Evolutionary conservation across 768 basidiomycete species (phyloP).

Genomic region (Scleroderma citrinum): DNA sequence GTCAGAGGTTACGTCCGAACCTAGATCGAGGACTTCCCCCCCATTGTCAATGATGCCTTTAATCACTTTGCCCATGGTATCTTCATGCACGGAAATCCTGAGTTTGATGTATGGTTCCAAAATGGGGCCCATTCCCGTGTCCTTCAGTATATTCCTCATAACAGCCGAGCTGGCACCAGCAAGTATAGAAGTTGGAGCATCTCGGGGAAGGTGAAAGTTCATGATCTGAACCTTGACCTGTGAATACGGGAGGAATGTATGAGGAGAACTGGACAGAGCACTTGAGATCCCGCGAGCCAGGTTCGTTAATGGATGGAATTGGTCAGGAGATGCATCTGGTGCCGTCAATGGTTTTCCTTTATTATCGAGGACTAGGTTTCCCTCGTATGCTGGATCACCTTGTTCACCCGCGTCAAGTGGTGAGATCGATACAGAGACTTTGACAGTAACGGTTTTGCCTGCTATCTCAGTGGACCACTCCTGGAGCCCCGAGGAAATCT

Average conservation of each 20-base stretch:
- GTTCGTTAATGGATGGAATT: slow-evolving; percentile 42
- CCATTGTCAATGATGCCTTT: slow-evolving; percentile 81
- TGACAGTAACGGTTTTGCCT: slow-evolving; percentile 48
- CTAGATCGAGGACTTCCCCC: slow-evolving; percentile 73
- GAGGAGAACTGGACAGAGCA: slow-evolving; percentile 71
- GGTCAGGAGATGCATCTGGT: slow-evolving; percentile 42
- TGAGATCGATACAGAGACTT: slow-evolving; percentile 50
- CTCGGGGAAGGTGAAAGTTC: slow-evolving; percentile 37
- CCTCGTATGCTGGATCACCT: slow-evolving; percentile 70
- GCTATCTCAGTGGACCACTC: slow-evolving; percentile 59
- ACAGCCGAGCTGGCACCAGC: slow-evolving; percentile 61
- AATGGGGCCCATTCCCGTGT: slow-evolving; percentile 63
- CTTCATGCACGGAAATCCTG: slow-evolving; percentile 62
- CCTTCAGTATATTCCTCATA: slow-evolving; percentile 54
- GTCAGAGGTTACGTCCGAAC: slow-evolving; percentile 33
- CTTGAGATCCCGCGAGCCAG: slow-evolving; percentile 66
- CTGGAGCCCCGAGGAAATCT: slow-evolving; percentile 27
- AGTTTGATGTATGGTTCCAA: slow-evolving; percentile 74
- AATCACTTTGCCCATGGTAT: slow-evolving; percentile 68
- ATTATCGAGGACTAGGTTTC: slow-evolving; percentile 62
- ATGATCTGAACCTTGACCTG: slow-evolving; percentile 53
- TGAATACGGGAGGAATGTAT: slow-evolving; percentile 68
- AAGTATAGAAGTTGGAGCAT: slow-evolving; percentile 45
- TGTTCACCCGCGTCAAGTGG: slow-evolving; percentile 48
- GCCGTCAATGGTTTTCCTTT: slow-evolving; percentile 45